phyloP scores from a whole-genome alignment of 2,329 filamentous ascomycete genomes.

The Karstenula rhodostoma region DNA sequence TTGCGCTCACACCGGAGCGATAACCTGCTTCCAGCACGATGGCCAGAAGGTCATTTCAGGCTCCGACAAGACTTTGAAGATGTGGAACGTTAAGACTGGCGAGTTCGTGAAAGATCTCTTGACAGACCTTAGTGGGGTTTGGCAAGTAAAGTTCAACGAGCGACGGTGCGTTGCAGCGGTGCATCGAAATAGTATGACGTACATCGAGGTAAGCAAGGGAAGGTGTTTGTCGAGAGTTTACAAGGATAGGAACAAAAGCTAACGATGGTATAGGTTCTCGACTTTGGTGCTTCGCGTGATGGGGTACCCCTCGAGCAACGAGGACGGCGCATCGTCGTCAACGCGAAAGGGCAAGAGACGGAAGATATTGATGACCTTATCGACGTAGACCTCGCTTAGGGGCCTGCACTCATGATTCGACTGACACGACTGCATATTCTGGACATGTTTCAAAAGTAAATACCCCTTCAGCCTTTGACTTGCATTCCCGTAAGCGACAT shows the following conservation, averaged over 20 bases:
- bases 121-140: conserved; percentile 94
- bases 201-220: conserved; percentile 79
- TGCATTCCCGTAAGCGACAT: conserved; percentile 5
- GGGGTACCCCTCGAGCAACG: conserved; percentile 79
- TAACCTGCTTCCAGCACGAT: conserved; percentile 98
- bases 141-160: conserved; percentile 98
- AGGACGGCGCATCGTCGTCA: conserved; percentile 74
- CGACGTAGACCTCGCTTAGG: conserved; percentile 37
- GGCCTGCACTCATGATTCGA: conserved; percentile 4
- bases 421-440: conserved; percentile 29
- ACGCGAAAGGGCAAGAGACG: conserved; percentile 48
- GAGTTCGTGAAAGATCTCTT: conserved; percentile 92
- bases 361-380: conserved; percentile 45
- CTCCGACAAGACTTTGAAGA: conserved; percentile 93
- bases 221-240: neutral
- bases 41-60: conserved; percentile 96
- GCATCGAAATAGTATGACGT: conserved; percentile 89
- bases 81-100: conserved; percentile 96
- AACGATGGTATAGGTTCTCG: conserved; percentile 76
- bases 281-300: conserved; percentile 94
- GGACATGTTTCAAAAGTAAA: conserved; percentile 40
- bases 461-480: conserved; percentile 34
- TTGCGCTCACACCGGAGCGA: conserved; percentile 93
- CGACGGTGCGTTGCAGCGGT: conserved; percentile 95
- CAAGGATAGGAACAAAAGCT: conserved; percentile 28